phyloP scores from a whole-genome alignment of 2,329 filamentous ascomycete genomes.

The Aureobasidium vineae region DNA sequence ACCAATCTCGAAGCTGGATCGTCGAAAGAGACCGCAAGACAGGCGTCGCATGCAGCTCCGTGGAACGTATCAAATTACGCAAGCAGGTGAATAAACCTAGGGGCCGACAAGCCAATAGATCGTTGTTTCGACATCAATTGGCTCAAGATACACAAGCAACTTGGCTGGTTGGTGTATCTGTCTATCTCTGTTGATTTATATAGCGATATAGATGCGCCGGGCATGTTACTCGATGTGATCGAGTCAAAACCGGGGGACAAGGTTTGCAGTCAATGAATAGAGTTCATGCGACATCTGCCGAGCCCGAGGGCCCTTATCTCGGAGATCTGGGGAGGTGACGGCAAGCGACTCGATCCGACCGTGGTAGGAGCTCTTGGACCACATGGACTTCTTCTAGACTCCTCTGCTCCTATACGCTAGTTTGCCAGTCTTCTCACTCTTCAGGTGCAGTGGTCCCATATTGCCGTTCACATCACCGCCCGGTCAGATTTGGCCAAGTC shows the following conservation, averaged over 20 bases:
- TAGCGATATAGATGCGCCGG: conserved; percentile 1
- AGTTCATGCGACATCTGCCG: conserved; percentile 4
- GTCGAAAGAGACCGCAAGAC: not conserved
- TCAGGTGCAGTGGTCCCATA: too few species aligned
- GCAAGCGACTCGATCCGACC: not conserved
- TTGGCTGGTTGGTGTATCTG: conserved; percentile 14
- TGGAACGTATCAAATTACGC: not conserved
- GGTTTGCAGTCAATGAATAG: not conserved
- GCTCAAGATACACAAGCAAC: not conserved
- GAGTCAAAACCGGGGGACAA: conserved; percentile 12
- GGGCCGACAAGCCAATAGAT: not conserved
- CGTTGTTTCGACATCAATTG: not conserved
- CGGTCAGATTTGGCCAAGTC: too few species aligned
- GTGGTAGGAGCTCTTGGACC: too few species aligned
- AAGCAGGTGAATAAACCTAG: conserved; percentile 6
- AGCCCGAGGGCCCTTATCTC: not conserved
- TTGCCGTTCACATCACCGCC: too few species aligned
- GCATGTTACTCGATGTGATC: conserved; percentile 25
- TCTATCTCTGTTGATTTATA: not conserved
- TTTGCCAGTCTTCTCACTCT: too few species aligned
- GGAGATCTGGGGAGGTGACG: not conserved
- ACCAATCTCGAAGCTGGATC: not conserved
- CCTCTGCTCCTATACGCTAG: too few species aligned
- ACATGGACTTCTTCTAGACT: too few species aligned
- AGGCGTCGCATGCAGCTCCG: not conserved